These are phyloP conservation scores for Salix viminalis DNA, from an alignment of 345 rosid species.

Conservation along the genomic window DNA sequence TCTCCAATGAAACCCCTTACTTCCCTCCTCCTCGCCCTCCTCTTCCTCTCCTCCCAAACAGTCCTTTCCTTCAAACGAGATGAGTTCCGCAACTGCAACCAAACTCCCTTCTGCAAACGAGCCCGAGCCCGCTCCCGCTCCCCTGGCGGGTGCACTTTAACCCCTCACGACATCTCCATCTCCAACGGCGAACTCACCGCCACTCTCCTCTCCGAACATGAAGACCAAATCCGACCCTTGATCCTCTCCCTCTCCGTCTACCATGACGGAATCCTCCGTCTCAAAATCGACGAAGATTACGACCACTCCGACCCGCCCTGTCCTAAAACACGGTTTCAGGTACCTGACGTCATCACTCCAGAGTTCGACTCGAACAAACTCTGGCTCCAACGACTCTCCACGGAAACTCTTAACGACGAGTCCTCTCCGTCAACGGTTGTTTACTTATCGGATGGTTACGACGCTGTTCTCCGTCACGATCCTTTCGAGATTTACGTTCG, in stretches of 20 bases:
- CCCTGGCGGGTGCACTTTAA: constrained; percentile 55
- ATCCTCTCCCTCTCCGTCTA: constrained; percentile 66
- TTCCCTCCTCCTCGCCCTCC: constrained; percentile 33
- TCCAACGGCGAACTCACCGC: constrained; percentile 80
- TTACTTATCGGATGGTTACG: constrained; percentile 57
- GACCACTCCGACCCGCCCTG: constrained; percentile 41
- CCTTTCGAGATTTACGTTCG: constrained; percentile 83
- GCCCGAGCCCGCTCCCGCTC: constrained; percentile 67
- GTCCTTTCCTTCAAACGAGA: constrained; percentile 83
- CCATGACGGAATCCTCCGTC: constrained; percentile 59
- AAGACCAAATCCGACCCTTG: constrained; percentile 52
- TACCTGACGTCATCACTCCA: constrained; percentile 65
- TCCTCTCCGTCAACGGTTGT: constrained; percentile 46
- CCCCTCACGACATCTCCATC: constrained; percentile 50
- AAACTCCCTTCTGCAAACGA: constrained; percentile 95
- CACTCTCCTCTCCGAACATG: constrained; percentile 41
- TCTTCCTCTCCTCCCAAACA: constrained; percentile 38
- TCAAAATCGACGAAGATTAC: constrained; percentile 79
- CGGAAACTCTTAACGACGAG: constrained; percentile 56
- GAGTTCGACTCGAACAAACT: constrained; percentile 68
- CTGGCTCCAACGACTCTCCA: constrained; percentile 51
- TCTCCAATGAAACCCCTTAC: constrained; percentile 5
- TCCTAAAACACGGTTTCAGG: constrained; percentile 72
- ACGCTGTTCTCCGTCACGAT: constrained; percentile 79
- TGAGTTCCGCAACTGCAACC: constrained; percentile 86